A percentile compares a stretch with the other conserved stretches of the same genome.
phyloP scores from a whole-genome alignment of 192 early-diverging fungal genomes.

The Irineochytrium annulatum region DNA sequence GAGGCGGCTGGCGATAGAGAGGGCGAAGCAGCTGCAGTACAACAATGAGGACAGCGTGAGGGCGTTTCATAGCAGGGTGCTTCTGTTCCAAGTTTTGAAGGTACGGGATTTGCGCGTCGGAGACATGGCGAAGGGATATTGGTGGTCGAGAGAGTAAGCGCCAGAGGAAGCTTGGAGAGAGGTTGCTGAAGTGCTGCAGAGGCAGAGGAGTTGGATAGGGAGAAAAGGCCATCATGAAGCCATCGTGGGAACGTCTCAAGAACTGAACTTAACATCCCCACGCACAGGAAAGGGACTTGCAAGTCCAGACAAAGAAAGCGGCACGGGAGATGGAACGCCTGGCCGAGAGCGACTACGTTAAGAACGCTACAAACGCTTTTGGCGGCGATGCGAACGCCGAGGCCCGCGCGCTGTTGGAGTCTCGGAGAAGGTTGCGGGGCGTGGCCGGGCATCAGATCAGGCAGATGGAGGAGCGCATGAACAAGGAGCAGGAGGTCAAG shows the following conservation, averaged over 20 bases:
- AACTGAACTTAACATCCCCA: background rate
- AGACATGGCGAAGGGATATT: background rate
- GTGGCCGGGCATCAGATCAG: constrained; percentile 12
- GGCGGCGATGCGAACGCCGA: constrained; percentile 5
- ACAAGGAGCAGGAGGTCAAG: constrained; percentile 6
- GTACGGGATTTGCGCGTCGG: background rate
- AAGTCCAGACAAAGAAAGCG: constrained; percentile 29
- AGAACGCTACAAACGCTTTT: background rate
- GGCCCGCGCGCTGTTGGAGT: constrained; percentile 3
- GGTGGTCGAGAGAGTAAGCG: background rate
- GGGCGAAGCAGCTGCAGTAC: constrained; percentile 43
- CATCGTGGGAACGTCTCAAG: background rate
- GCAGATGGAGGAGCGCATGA: background rate
- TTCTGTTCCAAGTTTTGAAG: constrained; percentile 31
- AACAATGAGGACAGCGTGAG: constrained; percentile 39
- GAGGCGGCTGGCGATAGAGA: constrained; percentile 29
- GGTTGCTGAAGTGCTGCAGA: background rate
- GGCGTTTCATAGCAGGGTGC: constrained; percentile 36
- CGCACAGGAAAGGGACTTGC: constrained; percentile 38
- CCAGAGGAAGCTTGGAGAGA: background rate
- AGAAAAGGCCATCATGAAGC: background rate
- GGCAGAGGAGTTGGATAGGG: too few relatives aligned
- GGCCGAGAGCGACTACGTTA: background rate
- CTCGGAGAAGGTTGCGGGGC: background rate
- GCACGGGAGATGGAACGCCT: background rate